Evolutionary conservation across 1,284 basidiomycete genomes (phyloP).

Genomic region (Leccinum angustisporum): DNA sequence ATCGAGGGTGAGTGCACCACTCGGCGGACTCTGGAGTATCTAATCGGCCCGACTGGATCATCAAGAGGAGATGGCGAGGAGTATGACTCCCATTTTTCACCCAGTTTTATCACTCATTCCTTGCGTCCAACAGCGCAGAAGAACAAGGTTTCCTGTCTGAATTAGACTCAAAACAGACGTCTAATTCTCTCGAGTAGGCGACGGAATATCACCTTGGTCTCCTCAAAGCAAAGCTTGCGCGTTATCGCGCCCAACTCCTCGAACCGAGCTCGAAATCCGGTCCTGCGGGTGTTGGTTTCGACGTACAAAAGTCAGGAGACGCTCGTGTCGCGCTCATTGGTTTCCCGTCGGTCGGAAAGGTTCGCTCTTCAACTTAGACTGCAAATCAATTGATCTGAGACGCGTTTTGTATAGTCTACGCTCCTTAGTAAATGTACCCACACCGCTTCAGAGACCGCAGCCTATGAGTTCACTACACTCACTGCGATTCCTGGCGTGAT

Average conservation of each 20-base stretch:
- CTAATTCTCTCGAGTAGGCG: slow-evolving; percentile 55
- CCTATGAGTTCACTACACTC: slow-evolving; percentile 95
- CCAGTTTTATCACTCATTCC: slow-evolving; percentile 6
- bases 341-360: slow-evolving; percentile 94
- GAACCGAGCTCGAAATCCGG: slow-evolving; percentile 84
- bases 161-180: slow-evolving; percentile 1
- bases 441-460: slow-evolving; percentile 85
- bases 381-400: slow-evolving; percentile 7
- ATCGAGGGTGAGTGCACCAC: slow-evolving; percentile 72
- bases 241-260: slow-evolving; percentile 87
- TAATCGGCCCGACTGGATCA: slow-evolving; percentile 9
- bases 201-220: slow-evolving; percentile 90
- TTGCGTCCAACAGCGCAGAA: slow-evolving; percentile 69
- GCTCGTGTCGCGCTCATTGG: slow-evolving; percentile 92
- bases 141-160: slow-evolving; percentile 62
- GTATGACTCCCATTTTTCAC: slow-evolving; percentile 34
- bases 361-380: slow-evolving; percentile 23
- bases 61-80: slow-evolving; percentile 90
- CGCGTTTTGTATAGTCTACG: slow-evolving; percentile 65
- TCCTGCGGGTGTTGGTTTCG: slow-evolving; percentile 84
- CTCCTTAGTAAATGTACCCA: slow-evolving; percentile 90
- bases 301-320: slow-evolving; percentile 93
- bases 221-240: slow-evolving; percentile 88
- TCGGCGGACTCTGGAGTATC: background rate
- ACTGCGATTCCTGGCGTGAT: slow-evolving; percentile 95